A percentile compares a stretch with the other conserved stretches of the same genome.
phyloP scores from a whole-genome alignment of 257 asterid genomes.

The Mitragyna speciosa region DNA sequence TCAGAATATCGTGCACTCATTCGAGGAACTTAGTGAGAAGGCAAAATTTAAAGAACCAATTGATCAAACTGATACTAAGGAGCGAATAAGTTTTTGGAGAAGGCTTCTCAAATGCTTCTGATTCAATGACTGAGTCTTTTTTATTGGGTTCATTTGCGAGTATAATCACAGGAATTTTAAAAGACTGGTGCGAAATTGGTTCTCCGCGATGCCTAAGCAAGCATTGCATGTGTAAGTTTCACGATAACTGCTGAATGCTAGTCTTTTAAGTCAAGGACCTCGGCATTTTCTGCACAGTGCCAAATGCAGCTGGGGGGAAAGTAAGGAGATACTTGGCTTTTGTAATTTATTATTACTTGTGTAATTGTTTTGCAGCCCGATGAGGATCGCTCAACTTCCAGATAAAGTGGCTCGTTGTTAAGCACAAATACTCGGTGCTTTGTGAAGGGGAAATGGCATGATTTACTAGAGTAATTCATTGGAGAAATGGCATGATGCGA shows the following conservation, averaged over 20 bases:
- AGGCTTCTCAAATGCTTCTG: constrained; percentile 35
- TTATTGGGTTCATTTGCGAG: not conserved
- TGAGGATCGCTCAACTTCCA: not conserved
- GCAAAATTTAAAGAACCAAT: constrained; percentile 67
- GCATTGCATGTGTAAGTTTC: not conserved
- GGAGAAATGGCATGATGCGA: too few species aligned
- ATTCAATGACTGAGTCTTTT: constrained; percentile 25
- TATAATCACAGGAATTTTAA: not conserved
- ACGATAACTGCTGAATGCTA: not conserved
- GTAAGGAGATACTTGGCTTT: not conserved
- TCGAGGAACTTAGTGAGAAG: constrained; percentile 66
- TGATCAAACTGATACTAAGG: constrained; percentile 29
- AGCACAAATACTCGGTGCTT: not conserved
- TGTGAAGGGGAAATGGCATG: not conserved
- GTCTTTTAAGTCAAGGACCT: not conserved
- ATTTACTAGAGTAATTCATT: not conserved
- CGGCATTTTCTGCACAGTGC: not conserved
- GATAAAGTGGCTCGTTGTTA: not conserved
- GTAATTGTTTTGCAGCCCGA: not conserved
- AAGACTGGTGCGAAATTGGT: too few species aligned
- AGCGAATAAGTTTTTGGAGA: constrained; percentile 38
- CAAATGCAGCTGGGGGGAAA: not conserved
- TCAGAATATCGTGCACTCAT: constrained; percentile 74
- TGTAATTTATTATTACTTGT: not conserved
- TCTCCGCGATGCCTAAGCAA: not conserved